Evolutionary conservation across 495 filamentous ascomycete genomes (phyloP).

Genomic region (Talaromyces adpressus): DNA sequence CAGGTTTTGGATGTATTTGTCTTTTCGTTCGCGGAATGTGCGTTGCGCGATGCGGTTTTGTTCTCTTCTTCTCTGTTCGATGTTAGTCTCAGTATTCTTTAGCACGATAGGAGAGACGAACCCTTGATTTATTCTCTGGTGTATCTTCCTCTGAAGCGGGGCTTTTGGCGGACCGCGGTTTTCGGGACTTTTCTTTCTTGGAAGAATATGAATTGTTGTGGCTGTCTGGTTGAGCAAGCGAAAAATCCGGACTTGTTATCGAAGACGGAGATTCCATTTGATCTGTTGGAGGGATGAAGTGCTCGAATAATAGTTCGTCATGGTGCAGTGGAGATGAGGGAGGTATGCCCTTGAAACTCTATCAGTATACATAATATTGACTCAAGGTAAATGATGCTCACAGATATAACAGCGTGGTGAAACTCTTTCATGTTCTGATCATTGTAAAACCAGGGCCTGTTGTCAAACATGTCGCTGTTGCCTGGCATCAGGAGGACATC

Average conservation of each 20-base stretch:
- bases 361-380: not conserved
- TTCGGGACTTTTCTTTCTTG: constrained; percentile 6
- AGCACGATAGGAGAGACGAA: not conserved
- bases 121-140: constrained; percentile 6
- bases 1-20: constrained; percentile 37
- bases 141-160: constrained; percentile 1
- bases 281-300: not conserved
- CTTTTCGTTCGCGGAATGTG: constrained; percentile 44
- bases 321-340: not conserved
- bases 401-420: not conserved
- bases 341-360: not conserved
- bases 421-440: not conserved
- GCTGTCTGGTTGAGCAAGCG: not conserved
- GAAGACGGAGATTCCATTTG: not conserved
- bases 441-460: not conserved
- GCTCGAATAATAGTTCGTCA: constrained; percentile 1
- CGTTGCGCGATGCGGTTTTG: constrained; percentile 52
- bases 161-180: not conserved
- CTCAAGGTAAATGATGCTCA: not conserved
- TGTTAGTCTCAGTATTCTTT: not conserved
- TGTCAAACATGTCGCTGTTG: not conserved
- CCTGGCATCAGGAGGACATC: constrained; percentile 3
- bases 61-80: constrained; percentile 42
- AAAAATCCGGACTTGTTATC: not conserved
- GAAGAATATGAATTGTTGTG: not conserved